Conservation (phyloP, 192 early-diverging fungal species). For the Spinellus fusiger region DNA sequence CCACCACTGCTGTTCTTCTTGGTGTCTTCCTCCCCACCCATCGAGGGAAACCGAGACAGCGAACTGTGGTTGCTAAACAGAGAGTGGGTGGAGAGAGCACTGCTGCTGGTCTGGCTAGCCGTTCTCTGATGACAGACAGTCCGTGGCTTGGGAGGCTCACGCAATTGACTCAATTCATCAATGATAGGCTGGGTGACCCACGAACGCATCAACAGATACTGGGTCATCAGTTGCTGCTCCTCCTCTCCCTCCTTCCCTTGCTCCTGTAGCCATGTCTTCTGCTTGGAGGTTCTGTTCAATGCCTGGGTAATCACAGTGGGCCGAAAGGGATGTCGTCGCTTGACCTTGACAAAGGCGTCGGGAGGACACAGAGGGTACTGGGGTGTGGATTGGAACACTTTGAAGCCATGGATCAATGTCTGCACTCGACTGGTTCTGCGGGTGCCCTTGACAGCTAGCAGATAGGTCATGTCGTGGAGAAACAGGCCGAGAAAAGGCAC, state of each 20-base stretch:
- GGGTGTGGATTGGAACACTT: conserved; percentile 50
- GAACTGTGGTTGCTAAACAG: conserved; percentile 1
- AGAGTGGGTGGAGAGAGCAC: neutral
- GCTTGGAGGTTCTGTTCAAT: conserved; percentile 32
- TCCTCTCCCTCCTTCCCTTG: conserved; percentile 51
- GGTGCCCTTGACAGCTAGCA: conserved; percentile 55
- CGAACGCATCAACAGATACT: conserved; percentile 66
- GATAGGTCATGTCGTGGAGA: conserved; percentile 75
- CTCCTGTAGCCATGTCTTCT: conserved; percentile 29
- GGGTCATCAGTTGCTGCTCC: conserved; percentile 56
- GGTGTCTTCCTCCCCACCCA: neutral
- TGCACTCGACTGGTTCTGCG: conserved; percentile 48
- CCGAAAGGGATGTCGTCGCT: conserved; percentile 42
- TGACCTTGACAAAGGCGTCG: conserved; percentile 37
- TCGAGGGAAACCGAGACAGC: neutral
- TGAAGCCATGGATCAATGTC: conserved; percentile 51
- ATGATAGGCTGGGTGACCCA: conserved; percentile 72
- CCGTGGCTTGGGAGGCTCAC: conserved; percentile 51
- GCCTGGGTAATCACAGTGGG: conserved; percentile 42
- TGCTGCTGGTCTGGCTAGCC: neutral
- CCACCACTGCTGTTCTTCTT: neutral
- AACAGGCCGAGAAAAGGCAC: conserved; percentile 73
- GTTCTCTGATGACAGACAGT: neutral
- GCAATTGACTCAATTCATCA: conserved; percentile 58
- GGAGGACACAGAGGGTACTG: conserved; percentile 48